These are phyloP conservation scores for Aspergillus leporis DNA, from an alignment of 495 filamentous ascomycete genomes.

Conservation along the genomic window DNA sequence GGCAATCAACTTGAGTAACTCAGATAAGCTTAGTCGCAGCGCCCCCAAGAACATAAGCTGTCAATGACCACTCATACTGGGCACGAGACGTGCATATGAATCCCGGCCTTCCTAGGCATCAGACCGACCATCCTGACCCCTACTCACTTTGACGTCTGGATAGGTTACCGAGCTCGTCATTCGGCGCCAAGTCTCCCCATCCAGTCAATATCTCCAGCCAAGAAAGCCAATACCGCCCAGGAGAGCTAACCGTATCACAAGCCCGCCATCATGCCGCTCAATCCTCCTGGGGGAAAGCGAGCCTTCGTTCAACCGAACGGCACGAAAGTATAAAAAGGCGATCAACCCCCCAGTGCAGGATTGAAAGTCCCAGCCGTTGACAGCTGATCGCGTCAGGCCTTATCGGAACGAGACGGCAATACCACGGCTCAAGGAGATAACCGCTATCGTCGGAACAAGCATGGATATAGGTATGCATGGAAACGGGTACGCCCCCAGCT, in stretches of 20 bases:
- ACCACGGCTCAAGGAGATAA: background rate
- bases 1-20: background rate
- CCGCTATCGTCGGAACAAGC: background rate
- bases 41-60: background rate
- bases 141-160: background rate
- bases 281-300: background rate
- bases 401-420: background rate
- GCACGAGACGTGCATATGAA: background rate
- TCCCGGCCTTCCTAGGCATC: conserved; percentile 20
- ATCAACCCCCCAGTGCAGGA: background rate
- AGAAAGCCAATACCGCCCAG: conserved; percentile 11
- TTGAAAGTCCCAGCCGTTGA: background rate
- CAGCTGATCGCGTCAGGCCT: background rate
- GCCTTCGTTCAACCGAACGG: background rate
- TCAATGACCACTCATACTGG: background rate
- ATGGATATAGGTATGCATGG: background rate
- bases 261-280: background rate
- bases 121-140: background rate
- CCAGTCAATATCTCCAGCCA: conserved; percentile 3
- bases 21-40: background rate
- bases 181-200: background rate
- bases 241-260: conserved; percentile 5
- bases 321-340: background rate
- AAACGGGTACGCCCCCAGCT: background rate
- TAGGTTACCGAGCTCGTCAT: conserved; percentile 2